Base-by-base conservation (phyloP, 805 yeast species). In the Clavispora asparagi region DNA sequence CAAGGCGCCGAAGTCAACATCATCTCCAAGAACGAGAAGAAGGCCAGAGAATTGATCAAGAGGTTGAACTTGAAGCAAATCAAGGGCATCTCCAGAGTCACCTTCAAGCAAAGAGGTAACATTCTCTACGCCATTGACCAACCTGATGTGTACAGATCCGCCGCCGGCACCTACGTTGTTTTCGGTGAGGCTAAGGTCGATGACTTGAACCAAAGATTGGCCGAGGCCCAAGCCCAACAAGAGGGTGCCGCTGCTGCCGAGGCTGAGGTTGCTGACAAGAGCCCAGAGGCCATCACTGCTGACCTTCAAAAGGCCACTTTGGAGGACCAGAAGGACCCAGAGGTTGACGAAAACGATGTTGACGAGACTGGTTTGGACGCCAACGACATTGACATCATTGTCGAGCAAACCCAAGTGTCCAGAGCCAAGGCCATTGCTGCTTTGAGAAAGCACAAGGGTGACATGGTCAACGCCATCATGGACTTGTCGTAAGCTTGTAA, bases 171-270 rank as follows among this genome's bases (percentile, higher is more conserved):
- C 60, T 94, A 87, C 79, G 84, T 92, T 62, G 97, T 92, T 59
- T 91, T 92, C 63, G 99, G 99, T 76, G 97, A 91, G 76, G 95
- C 97, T 67, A 87, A 89, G 81, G 86, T 87, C 60, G 97, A 92
- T 73, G 96, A 92, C 78, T 76, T 90, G 73, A 82, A 84, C 75
- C 83, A 87, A 74, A 84, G 90, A 79, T 79, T 87, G 72, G 85
- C 86, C 66, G 86, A 83, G 67, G 85, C 87, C 53, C 87, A 84
- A 69, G 87, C 87, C 64, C 56, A 55, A 11, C 87, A 87, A 56
- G 87, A 83, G 71, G 82, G 79, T 55, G 74, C 71, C 52, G 73
- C 72, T 49, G 71, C 73, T 48, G 61, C 64, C 46, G 66, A 63
- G 45, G 60, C 56, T 42, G 63, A 58, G 43, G 62, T 51, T 29